These are phyloP conservation scores for Zymoseptoria passerinii DNA, from an alignment of 2,329 filamentous ascomycete species.

Conservation along the genomic window DNA sequence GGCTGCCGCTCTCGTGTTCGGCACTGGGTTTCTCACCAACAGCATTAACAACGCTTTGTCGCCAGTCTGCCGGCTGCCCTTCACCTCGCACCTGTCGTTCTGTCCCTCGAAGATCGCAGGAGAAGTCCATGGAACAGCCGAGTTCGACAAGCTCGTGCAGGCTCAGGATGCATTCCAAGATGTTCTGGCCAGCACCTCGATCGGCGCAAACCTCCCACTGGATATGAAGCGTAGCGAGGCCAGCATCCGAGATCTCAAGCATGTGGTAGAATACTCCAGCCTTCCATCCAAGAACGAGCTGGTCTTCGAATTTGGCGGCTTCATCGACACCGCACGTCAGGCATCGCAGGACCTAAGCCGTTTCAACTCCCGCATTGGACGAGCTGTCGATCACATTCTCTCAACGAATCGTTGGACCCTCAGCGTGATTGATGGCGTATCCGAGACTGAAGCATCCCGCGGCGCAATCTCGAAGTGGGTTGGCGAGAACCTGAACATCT, in stretches of 20 bases:
- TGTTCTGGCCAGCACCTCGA: conserved; percentile 59
- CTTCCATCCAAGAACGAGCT: conserved; percentile 62
- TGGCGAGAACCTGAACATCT: conserved; percentile 36
- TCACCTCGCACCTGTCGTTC: conserved; percentile 55
- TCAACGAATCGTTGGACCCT: conserved; percentile 69
- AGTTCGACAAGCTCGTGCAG: conserved; percentile 68
- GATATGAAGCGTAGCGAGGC: conserved; percentile 73
- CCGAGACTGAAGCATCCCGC: conserved; percentile 32
- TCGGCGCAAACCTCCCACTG: conserved; percentile 59
- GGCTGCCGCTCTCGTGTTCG: conserved; percentile 50
- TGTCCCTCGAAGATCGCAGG: conserved; percentile 36
- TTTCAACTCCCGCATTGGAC: conserved; percentile 70
- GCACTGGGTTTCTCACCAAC: conserved; percentile 53
- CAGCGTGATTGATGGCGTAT: conserved; percentile 57
- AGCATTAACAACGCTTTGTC: conserved; percentile 56
- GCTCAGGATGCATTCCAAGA: conserved; percentile 70
- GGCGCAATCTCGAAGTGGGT: conserved; percentile 37
- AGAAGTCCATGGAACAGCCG: conserved; percentile 35
- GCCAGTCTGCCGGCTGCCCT: conserved; percentile 63
- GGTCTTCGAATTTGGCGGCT: conserved; percentile 65
- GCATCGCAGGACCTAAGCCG: conserved; percentile 59
- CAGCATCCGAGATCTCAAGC: conserved; percentile 65
- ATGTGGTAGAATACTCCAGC: conserved; percentile 61
- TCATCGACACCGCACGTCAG: conserved; percentile 59
- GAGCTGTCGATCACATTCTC: conserved; percentile 65